Conservation (phyloP, 208 protist genomes). For the Strigomonas culicis region DNA sequence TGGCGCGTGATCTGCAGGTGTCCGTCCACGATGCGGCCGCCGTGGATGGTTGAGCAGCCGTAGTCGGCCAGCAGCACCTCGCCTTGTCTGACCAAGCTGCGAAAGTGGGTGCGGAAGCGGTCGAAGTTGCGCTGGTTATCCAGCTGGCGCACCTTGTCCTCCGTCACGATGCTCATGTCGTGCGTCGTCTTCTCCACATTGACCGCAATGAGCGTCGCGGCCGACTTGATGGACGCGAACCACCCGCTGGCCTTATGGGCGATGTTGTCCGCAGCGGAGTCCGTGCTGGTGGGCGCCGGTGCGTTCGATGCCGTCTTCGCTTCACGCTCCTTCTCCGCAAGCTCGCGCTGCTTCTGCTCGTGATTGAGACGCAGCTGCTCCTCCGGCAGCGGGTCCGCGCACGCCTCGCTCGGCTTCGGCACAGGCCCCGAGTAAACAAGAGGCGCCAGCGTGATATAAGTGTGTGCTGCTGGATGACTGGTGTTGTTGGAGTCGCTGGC, state of each 20-base stretch:
- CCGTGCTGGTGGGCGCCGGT: neutral
- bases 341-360: conserved; percentile 23
- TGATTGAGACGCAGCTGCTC: conserved; percentile 45
- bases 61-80: conserved; percentile 73
- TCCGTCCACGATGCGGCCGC: conserved; percentile 31
- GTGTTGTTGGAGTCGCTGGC: neutral
- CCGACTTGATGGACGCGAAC: conserved; percentile 18
- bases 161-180: conserved; percentile 42
- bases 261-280: conserved; percentile 11
- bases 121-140: conserved; percentile 52
- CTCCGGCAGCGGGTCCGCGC: conserved; percentile 66
- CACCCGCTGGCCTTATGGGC: conserved; percentile 22
- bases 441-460: neutral
- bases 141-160: conserved; percentile 53
- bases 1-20: conserved; percentile 59
- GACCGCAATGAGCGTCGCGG: conserved; percentile 34
- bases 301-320: conserved; percentile 10
- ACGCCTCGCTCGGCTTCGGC: conserved; percentile 45
- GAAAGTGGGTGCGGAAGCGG: conserved; percentile 56
- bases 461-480: neutral
- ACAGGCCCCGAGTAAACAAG: conserved; percentile 26
- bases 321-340: conserved; percentile 26
- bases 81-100: conserved; percentile 37
- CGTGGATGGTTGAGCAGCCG: conserved; percentile 49
- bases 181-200: conserved; percentile 44